Evolutionary conservation across 768 basidiomycete genomes (phyloP).

Genomic region (Rhodotorula diobovata): DNA sequence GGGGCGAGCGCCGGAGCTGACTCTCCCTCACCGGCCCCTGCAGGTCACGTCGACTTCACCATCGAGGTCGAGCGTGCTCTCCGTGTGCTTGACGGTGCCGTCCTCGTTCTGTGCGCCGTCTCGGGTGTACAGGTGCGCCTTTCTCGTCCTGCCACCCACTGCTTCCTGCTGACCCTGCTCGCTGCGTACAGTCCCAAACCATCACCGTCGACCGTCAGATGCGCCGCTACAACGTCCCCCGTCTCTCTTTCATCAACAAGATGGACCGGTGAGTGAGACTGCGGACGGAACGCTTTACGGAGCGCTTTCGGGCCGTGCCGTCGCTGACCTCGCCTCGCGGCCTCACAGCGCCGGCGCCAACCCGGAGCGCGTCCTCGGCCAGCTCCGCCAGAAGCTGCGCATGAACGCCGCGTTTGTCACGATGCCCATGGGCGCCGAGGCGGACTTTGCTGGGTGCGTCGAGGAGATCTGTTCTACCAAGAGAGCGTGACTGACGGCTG

Average conservation of each 20-base stretch:
- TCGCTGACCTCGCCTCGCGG: neutral
- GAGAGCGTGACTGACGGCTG: neutral
- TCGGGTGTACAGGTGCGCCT: conserved; percentile 78
- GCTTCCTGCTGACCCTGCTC: neutral
- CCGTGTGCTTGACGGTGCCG: conserved; percentile 91
- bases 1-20: neutral
- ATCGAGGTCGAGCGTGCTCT: conserved; percentile 98
- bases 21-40: neutral
- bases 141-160: neutral
- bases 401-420: conserved; percentile 93
- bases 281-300: no score
- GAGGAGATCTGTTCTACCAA: no score
- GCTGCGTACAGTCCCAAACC: conserved; percentile 71
- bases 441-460: conserved; percentile 64
- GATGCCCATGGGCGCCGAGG: conserved; percentile 87
- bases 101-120: conserved; percentile 92
- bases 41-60: conserved; percentile 98
- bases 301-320: no score
- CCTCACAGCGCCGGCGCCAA: conserved; percentile 82
- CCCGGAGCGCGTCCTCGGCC: conserved; percentile 88
- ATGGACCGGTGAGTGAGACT: conserved; percentile 75
- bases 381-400: conserved; percentile 83
- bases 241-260: conserved; percentile 95
- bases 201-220: conserved; percentile 99
- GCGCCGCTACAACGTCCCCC: conserved; percentile 91